Conservation (phyloP, 768 basidiomycete genomes). For the Pleurotus tuber-regium region DNA sequence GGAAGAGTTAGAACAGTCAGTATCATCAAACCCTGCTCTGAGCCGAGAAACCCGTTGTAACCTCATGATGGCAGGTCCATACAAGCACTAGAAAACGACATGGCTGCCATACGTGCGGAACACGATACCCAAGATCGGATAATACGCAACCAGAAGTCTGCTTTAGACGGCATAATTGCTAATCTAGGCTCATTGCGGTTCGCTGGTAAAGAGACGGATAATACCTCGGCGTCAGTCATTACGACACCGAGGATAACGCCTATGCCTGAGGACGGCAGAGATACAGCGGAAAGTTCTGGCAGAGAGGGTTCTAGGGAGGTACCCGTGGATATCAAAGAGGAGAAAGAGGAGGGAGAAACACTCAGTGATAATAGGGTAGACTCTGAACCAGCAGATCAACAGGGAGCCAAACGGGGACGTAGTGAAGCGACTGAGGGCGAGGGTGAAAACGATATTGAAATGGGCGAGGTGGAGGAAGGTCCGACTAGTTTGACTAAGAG, state of each 20-base stretch:
- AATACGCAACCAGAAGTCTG: constrained; percentile 65
- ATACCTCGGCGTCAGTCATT: constrained; percentile 34
- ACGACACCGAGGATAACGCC: constrained; percentile 51
- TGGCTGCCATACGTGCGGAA: constrained; percentile 69
- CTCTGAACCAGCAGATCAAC: neutral
- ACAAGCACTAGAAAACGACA: constrained; percentile 69
- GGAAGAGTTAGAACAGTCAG: constrained; percentile 75
- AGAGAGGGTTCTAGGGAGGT: constrained; percentile 17
- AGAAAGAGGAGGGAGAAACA: constrained; percentile 35
- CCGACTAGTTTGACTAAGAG: constrained; percentile 40
- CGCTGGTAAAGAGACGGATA: constrained; percentile 66
- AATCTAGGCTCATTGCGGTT: constrained; percentile 62
- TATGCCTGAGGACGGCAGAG: constrained; percentile 31
- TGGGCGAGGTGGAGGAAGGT: constrained; percentile 87
- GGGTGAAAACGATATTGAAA: constrained; percentile 73
- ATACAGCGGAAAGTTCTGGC: constrained; percentile 19
- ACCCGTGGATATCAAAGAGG: constrained; percentile 37
- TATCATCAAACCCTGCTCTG: constrained; percentile 13
- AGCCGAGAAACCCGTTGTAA: neutral
- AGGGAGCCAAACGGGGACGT: constrained; percentile 11
- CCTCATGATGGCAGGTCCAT: constrained; percentile 55
- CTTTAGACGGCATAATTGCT: constrained; percentile 61
- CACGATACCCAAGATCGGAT: constrained; percentile 70
- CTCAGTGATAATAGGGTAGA: constrained; percentile 14
- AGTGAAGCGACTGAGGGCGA: constrained; percentile 46